Evolutionary conservation across 495 filamentous ascomycete genomes (phyloP).

Genomic region (Hypoxylon perforatum): DNA sequence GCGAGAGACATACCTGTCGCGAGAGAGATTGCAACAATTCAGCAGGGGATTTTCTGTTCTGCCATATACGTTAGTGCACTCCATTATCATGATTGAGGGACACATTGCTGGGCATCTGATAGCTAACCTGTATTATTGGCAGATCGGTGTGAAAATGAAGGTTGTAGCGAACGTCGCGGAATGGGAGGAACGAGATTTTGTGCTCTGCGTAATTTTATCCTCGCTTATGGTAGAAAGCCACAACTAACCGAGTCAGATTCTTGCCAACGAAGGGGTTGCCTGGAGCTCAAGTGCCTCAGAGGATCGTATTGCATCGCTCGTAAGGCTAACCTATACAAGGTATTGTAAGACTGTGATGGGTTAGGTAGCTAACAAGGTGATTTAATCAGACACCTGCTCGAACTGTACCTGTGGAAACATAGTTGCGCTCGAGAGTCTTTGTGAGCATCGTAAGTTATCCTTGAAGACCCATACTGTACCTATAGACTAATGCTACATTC

Average conservation of each 20-base stretch:
- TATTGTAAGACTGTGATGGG: neutral
- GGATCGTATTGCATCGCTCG: slow-evolving; percentile 12
- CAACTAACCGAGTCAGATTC: slow-evolving; percentile 20
- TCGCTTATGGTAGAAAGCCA: neutral
- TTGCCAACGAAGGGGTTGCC: slow-evolving; percentile 7
- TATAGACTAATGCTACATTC: neutral
- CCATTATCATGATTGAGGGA: neutral
- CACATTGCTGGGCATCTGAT: neutral
- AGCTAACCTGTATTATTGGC: neutral
- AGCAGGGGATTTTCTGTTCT: slow-evolving; percentile 30
- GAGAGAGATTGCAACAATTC: slow-evolving; percentile 42
- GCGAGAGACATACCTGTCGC: slow-evolving; percentile 43
- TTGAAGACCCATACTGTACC: neutral
- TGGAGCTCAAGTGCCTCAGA: neutral
- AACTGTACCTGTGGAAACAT: neutral
- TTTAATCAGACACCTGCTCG: slow-evolving; percentile 14
- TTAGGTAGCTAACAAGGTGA: neutral
- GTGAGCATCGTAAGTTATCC: neutral
- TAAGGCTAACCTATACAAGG: slow-evolving; percentile 9
- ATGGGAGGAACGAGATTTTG: neutral
- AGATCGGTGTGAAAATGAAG: slow-evolving; percentile 27
- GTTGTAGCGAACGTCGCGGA: slow-evolving; percentile 7
- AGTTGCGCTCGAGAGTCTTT: neutral
- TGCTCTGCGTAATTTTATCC: slow-evolving; percentile 6
- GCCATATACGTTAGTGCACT: slow-evolving; percentile 43